Base-by-base conservation (phyloP, 1,139 yeast species). In the Saccharomycopsis hybrid region DNA sequence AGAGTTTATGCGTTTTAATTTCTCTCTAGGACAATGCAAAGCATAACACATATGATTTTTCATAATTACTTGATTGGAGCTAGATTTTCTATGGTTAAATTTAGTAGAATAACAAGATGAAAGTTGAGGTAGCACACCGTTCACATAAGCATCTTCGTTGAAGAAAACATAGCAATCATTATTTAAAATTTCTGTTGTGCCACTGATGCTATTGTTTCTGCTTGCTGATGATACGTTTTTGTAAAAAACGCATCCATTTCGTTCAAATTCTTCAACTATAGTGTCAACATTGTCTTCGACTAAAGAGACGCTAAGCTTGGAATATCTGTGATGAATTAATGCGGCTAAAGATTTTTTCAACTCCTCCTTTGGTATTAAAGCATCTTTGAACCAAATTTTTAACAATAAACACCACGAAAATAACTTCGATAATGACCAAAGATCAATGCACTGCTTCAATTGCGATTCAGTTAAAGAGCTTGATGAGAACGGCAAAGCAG, bases 401-500 rank as follows among this genome's bases (percentile, higher is more conserved):
- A 71, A 60, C 44, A 63, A 64, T 5, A 70, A 64, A 54, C 72
- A 65, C 77, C 80, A 72, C 64, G 70, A 60, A 73, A 65, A 85
- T 69, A 85, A 56, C 46, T 70, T 62, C 46, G 76, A 66, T 60
- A 77, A 57, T 50, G 76, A 59, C 72, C 73, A 71, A 63, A 82
- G 80, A 69, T 76, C 60, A 50, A 60, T 60, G 66, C 88, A 65
- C 65, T 68, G 61, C 57, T 70, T 62, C 51, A 78, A 71, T 56
- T 80, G 83, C 27, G 68, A 66, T 35, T 71, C 70, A n/a, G 70
- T 71, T 42, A 81, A 63, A 1, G 75, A 65, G 3, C 76, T 71
- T 0, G 83, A 72, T 5, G 77, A 63, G 55, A 80, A 80, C 2
- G 84, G 85, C 11, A 80, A 67, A 43, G 73, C 71, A 0, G 86